Evolutionary conservation across 2,329 filamentous ascomycete species (phyloP), one percentile per base, ranked within the genome.

Genomic region (Trichoderma sp.): DNA sequence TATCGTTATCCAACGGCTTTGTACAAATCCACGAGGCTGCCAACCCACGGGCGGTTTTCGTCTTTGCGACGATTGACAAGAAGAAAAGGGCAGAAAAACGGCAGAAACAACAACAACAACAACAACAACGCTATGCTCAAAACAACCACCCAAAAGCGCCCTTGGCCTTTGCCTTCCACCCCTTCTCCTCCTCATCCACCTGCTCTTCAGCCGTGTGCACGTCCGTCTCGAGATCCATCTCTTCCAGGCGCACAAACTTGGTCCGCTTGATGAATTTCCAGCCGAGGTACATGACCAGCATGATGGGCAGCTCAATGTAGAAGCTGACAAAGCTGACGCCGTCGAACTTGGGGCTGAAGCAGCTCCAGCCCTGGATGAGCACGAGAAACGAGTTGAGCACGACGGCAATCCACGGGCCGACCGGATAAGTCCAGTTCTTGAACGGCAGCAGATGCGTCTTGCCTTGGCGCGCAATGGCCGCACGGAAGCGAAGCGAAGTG

Each of bases 201-300:
- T 73, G 73, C 21, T 74, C 75, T 8, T 78, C 75, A 77, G 87
- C 84, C 16, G 85, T 75, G 2, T 87, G 85, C 11, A 91, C 78
- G 71, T 90, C 90, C 28, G 86, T 85, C 46, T 84, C 79, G 21
- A 93, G 77, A 76, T 93, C 90, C 30, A 90, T 86, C 59, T 91
- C 86, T 1, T 85, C 80, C 0, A 88, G 79, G 52, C 79, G 82
- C 37, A 85, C 79, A 69, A 85, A 82, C 71, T 84, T 88, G 0
- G 90, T 92, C 75, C 82, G 85, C 78, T 92, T 90, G 70, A 88
- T 68, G 1, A 92, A 30, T 78, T 95, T 96, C 90, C 91, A 95
- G 6, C 83, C 87, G 0, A 90, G 55, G 74, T 86, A 94, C 39
- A 95, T 82, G 10, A 89, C 72, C 18, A 86, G 71, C 83, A 90